Base-by-base conservation (phyloP, 495 filamentous ascomycete genomes). In the Talaromyces trachyspermus region DNA sequence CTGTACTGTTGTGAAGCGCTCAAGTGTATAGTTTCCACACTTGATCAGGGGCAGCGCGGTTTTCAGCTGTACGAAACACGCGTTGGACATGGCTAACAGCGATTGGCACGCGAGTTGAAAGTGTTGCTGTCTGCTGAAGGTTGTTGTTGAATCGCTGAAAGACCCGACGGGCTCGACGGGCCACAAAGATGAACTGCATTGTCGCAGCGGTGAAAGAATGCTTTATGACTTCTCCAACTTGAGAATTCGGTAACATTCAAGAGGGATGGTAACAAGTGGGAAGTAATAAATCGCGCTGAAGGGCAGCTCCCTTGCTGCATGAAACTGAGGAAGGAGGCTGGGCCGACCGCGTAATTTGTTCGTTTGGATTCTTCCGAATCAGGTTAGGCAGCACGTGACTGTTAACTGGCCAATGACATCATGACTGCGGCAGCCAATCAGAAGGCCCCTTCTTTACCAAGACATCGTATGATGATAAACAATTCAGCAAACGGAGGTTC, bases 291-390 rank as follows among this genome's bases (percentile, higher is more conserved):
- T n/a, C n/a, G n/a, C n/a, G n/a, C n/a, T n/a, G n/a, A n/a, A n/a
- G n/a, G n/a, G n/a, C n/a, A n/a, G n/a, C n/a, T n/a, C n/a, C n/a
- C n/a, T n/a, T n/a, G n/a, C n/a, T n/a, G n/a, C n/a, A n/a, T n/a
- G n/a, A n/a, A n/a, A n/a, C n/a, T n/a, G 12, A n/a, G 23, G 22
- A 24, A 37, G 44, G 44, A 46, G 44, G 44, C 44, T 46, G 44
- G 44, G 44, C 22, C 24, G 15, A 29, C 24, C 42, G 42, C 25
- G 30, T 36, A 7, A 6, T 3, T 12, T 27, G 19, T 27, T 17
- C 29, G 44, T 46, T 46, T 46, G 19, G 44, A 36, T 24, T 35
- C 20, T 46, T 24, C 44, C 44, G 44, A 46, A 46, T 24, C 14
- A 5, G 44, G 44, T 30, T 46, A 46, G 44, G 1, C 1, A 6